Percentiles rank a stretch among this genome's conserved stretches.
These are phyloP conservation scores for Ceratocystiopsis sp. DNA, from an alignment of 2,329 filamentous ascomycete species.

Conservation along the genomic window DNA sequence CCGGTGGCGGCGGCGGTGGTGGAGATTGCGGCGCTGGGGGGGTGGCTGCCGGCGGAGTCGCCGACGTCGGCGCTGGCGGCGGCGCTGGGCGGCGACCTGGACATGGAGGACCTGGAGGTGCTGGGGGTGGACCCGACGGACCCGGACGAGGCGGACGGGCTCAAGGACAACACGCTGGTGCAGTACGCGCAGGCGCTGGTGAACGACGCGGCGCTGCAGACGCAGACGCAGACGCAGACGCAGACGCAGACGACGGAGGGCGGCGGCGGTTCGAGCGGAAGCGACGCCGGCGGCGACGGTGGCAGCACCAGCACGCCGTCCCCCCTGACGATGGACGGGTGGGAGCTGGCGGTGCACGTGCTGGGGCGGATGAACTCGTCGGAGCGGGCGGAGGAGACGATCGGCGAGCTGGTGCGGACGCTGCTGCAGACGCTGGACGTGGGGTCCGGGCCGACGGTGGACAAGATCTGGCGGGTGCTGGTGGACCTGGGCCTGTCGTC, in stretches of 20 bases:
- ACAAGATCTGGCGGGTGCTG: slow-evolving; percentile 66
- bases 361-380: slow-evolving; percentile 65
- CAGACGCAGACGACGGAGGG: slow-evolving; percentile 1
- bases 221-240: slow-evolving; percentile 11
- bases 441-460: slow-evolving; percentile 52
- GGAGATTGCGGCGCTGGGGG: slow-evolving; percentile 67
- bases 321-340: slow-evolving; percentile 44
- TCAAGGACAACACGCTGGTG: slow-evolving; percentile 64
- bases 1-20: slow-evolving; percentile 61
- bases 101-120: slow-evolving; percentile 71
- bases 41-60: slow-evolving; percentile 56
- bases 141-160: slow-evolving; percentile 42
- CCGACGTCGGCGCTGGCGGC: slow-evolving; percentile 31
- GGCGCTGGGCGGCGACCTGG: slow-evolving; percentile 39
- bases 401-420: slow-evolving; percentile 53
- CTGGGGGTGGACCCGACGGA: slow-evolving; percentile 48
- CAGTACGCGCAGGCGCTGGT: slow-evolving; percentile 57
- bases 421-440: slow-evolving; percentile 46
- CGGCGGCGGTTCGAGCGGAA: slow-evolving; percentile 13
- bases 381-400: slow-evolving; percentile 52
- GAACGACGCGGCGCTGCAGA: slow-evolving; percentile 22
- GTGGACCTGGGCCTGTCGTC: slow-evolving; percentile 60
- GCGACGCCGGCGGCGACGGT: background rate
- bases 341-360: slow-evolving; percentile 76
- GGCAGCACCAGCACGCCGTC: background rate